phyloP scores from a whole-genome alignment of 2,329 filamentous ascomycete genomes.

The Phialophora tarda region DNA sequence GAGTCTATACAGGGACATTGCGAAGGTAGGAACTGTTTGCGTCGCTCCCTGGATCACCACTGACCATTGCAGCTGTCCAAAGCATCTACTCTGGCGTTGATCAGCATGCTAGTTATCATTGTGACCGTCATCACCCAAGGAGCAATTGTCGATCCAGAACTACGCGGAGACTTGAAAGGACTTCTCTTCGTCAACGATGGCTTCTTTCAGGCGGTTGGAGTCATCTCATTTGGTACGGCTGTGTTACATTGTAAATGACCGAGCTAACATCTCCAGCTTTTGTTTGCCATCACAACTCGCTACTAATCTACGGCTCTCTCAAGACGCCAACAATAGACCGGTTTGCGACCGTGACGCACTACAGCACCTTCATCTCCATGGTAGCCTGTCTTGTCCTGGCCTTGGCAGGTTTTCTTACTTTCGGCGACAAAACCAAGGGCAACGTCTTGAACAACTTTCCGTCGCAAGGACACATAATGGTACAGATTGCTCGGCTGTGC shows the following conservation, averaged over 20 bases:
- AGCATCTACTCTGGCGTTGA: constrained; percentile 87
- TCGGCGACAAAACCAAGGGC: constrained; percentile 87
- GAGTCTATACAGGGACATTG: constrained; percentile 93
- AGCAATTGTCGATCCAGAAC: constrained; percentile 71
- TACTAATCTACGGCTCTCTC: constrained; percentile 95
- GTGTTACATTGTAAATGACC: constrained; percentile 6
- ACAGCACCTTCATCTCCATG: constrained; percentile 87
- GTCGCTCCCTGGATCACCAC: constrained; percentile 22
- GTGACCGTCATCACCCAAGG: constrained; percentile 86
- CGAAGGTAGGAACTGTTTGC: constrained; percentile 67
- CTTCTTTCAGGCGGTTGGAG: constrained; percentile 93
- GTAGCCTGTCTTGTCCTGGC: constrained; percentile 90
- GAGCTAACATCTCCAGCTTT: constrained; percentile 56
- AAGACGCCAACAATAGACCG: constrained; percentile 94
- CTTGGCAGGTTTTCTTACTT: constrained; percentile 86
- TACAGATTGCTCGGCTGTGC: constrained; percentile 91
- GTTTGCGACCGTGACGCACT: constrained; percentile 91
- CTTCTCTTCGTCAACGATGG: constrained; percentile 81
- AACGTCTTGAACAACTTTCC: constrained; percentile 99
- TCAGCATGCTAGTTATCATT: constrained; percentile 92
- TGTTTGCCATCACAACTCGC: constrained; percentile 88
- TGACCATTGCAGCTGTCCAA: constrained; percentile 76
- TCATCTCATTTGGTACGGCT: constrained; percentile 88
- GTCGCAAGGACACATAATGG: constrained; percentile 78
- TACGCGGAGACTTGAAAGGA: constrained; percentile 72